Percentiles rank a stretch among this genome's conserved stretches.
Conservation (phyloP, 768 basidiomycete species). For the Termitomyces eurrhizus region DNA sequence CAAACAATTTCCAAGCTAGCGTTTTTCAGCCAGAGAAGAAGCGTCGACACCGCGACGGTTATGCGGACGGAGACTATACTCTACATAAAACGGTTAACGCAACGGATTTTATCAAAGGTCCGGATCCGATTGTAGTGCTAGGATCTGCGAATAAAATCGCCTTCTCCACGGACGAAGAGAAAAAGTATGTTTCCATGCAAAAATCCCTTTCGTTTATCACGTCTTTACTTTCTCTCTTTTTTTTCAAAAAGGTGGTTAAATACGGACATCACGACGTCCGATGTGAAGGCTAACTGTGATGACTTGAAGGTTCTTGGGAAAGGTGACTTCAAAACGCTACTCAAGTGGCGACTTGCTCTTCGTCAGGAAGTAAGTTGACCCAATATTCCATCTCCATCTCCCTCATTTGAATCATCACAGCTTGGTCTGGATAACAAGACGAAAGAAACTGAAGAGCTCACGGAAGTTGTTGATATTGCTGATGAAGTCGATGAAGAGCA, state of each 20-base stretch:
- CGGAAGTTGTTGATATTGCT: conserved; percentile 63
- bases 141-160: conserved; percentile 75
- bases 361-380: conserved; percentile 74
- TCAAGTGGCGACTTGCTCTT: conserved; percentile 87
- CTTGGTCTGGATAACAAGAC: conserved; percentile 82
- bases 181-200: conserved; percentile 45
- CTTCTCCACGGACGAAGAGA: conserved; percentile 83
- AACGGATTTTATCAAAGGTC: conserved; percentile 61
- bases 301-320: conserved; percentile 98
- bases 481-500: conserved; percentile 84
- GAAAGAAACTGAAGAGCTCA: conserved; percentile 68
- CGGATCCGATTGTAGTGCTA: conserved; percentile 76
- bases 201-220: conserved; percentile 1
- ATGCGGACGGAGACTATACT: conserved; percentile 91
- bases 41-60: conserved; percentile 88
- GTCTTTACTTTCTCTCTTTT: not conserved
- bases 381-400: not conserved
- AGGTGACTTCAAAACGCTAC: conserved; percentile 89
- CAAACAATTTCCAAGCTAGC: conserved; percentile 75
- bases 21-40: conserved; percentile 99
- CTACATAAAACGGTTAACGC: conserved; percentile 75
- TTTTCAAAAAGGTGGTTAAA: conserved; percentile 59
- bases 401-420: conserved; percentile 30
- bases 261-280: conserved; percentile 67
- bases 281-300: conserved; percentile 77